These are phyloP conservation scores for Macaranga tanarius DNA, from an alignment of 441 rosid genomes.

Conservation along the genomic window DNA sequence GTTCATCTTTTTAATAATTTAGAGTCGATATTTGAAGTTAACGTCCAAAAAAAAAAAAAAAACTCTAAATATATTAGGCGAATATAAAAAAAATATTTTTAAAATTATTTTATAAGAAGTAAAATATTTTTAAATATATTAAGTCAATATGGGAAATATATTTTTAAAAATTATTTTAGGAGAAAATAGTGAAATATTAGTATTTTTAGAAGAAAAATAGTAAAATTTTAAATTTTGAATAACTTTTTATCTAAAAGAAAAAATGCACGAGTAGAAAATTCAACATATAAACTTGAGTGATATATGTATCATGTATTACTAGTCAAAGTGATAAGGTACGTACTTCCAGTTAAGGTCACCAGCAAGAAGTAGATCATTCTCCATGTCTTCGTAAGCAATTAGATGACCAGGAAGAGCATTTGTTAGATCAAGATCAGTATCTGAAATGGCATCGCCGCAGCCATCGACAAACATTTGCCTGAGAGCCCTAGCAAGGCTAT, in stretches of 20 bases:
- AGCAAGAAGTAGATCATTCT: constrained; percentile 86
- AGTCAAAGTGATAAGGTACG: constrained; percentile 3
- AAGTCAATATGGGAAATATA: no score
- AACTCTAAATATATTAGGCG: no score
- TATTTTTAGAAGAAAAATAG: background rate
- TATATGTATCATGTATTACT: background rate
- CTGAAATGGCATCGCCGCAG: constrained; percentile 15
- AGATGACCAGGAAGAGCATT: constrained; percentile 83
- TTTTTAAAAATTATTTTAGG: no score
- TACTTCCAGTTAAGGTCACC: constrained; percentile 95
- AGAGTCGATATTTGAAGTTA: no score
- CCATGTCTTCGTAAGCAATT: constrained; percentile 84
- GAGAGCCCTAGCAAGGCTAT: constrained; percentile 72
- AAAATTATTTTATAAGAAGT: no score
- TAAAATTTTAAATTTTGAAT: no score
- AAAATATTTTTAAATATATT: no score
- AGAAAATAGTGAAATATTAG: background rate
- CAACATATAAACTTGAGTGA: background rate
- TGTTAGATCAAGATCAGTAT: constrained; percentile 51
- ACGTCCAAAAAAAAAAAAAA: no score
- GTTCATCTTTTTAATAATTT: no score
- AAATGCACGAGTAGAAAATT: no score
- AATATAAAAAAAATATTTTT: no score
- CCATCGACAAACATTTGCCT: constrained; percentile 79
- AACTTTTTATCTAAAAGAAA: no score